These are phyloP conservation scores for Cryptococcus amylolentus DNA, from an alignment of 1,284 basidiomycete species.

Conservation along the genomic window DNA sequence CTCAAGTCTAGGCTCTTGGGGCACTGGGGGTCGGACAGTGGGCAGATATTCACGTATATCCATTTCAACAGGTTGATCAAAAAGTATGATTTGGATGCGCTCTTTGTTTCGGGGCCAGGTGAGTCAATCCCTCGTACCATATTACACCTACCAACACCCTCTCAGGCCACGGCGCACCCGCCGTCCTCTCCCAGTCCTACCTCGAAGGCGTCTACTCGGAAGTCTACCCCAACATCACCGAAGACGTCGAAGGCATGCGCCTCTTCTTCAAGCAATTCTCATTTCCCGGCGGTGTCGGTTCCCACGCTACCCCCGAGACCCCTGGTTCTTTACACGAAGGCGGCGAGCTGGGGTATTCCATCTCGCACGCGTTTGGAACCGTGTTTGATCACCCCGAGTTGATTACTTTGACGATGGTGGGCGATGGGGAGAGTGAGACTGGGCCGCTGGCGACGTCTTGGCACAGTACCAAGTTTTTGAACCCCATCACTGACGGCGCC, in stretches of 20 bases:
- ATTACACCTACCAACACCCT: background rate
- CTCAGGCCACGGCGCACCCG: conserved; percentile 76
- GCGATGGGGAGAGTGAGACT: conserved; percentile 81
- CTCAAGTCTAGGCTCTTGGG: conserved; percentile 73
- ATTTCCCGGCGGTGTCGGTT: conserved; percentile 52
- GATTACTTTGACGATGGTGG: conserved; percentile 69
- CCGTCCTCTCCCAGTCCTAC: conserved; percentile 73
- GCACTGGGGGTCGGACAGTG: conserved; percentile 56
- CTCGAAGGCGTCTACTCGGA: conserved; percentile 70
- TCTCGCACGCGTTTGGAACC: conserved; percentile 69
- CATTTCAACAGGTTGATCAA: conserved; percentile 71
- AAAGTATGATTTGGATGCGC: conserved; percentile 43
- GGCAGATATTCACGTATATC: conserved; percentile 71
- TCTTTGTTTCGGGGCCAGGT: conserved; percentile 58
- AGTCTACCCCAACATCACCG: conserved; percentile 67
- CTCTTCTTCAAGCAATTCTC: conserved; percentile 50
- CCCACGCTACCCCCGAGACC: conserved; percentile 64
- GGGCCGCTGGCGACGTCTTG: conserved; percentile 74
- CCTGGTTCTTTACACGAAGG: conserved; percentile 84
- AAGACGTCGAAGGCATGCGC: conserved; percentile 61
- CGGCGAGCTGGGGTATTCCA: conserved; percentile 76
- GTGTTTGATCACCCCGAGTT: conserved; percentile 82
- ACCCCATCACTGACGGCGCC: conserved; percentile 77
- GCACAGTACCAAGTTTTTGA: conserved; percentile 67
- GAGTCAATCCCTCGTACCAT: conserved; percentile 1